Evolutionary conservation across 805 yeast genomes (phyloP).

Genomic region (Hanseniaspora clermontiae): DNA sequence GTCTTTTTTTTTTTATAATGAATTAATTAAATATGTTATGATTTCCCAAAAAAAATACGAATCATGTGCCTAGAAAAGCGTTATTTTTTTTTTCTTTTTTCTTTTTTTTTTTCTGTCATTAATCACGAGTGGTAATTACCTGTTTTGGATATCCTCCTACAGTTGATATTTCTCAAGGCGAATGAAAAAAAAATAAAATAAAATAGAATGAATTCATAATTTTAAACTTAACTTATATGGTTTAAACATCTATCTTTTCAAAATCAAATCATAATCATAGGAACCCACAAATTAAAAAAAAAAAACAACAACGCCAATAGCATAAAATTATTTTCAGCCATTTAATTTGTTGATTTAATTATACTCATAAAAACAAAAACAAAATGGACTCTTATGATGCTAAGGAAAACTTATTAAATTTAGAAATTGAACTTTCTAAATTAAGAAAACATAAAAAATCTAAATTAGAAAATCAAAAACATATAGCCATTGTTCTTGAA

Average conservation of each 20-base stretch:
- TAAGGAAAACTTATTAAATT: constrained; percentile 31
- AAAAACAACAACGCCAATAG: too few relatives aligned
- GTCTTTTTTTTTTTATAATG: neutral
- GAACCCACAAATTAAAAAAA: too few relatives aligned
- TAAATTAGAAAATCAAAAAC: constrained; percentile 78
- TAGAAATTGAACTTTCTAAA: constrained; percentile 51
- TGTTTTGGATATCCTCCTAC: neutral
- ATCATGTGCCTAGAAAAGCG: neutral
- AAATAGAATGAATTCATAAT: too few relatives aligned
- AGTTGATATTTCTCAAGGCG: neutral
- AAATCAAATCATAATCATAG: neutral
- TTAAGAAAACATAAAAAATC: constrained; percentile 62
- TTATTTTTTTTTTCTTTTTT: neutral
- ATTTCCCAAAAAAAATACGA: neutral
- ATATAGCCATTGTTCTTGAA: constrained; percentile 64
- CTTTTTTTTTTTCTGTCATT: too few relatives aligned
- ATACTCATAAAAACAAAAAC: neutral
- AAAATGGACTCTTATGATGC: constrained; percentile 6
- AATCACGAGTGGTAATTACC: neutral
- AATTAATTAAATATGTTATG: neutral
- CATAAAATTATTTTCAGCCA: too few relatives aligned
- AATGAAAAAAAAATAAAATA: too few relatives aligned
- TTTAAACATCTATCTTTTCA: neutral
- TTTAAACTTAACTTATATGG: neutral
- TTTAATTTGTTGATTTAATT: neutral